phyloP scores from a whole-genome alignment of 2,329 filamentous ascomycete species.

The Botrytis fabae region DNA sequence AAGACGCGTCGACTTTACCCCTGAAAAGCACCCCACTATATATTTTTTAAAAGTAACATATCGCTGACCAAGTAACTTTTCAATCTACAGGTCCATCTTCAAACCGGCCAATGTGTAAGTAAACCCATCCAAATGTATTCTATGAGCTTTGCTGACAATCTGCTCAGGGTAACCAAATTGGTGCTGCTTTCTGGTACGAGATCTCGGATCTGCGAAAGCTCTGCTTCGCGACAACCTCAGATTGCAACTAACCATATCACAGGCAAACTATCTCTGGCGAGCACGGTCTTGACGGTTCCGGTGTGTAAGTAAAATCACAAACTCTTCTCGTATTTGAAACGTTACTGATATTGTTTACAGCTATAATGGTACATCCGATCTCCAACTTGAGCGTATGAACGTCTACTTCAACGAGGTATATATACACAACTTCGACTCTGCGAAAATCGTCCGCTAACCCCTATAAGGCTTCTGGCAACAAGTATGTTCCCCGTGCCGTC shows the following conservation, averaged over 20 bases:
- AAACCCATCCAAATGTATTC: conserved; percentile 16
- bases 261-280: conserved; percentile 83
- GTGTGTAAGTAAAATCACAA: conserved; percentile 67
- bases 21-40: conserved; percentile 41
- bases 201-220: conserved; percentile 27
- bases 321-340: conserved; percentile 18
- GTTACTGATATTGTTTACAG: conserved; percentile 49
- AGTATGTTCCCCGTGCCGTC: conserved; percentile 98
- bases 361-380: conserved; percentile 97
- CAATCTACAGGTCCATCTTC: conserved; percentile 84
- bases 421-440: conserved; percentile 12
- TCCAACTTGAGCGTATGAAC: conserved; percentile 99
- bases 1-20: conserved; percentile 46
- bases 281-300: conserved; percentile 96
- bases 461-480: conserved; percentile 85
- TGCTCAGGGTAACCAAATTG: conserved; percentile 98
- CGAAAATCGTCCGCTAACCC: conserved; percentile 35
- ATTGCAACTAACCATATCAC: conserved; percentile 44
- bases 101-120: conserved; percentile 99
- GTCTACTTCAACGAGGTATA: conserved; percentile 95
- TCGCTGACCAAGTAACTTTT: conserved; percentile 57
- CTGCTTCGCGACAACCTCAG: conserved; percentile 38
- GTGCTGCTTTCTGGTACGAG: conserved; percentile 96
- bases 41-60: conserved; percentile 45
- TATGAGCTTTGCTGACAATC: conserved; percentile 32